Evolutionary conservation across 2,329 filamentous ascomycete genomes (phyloP), one percentile per base, ranked within the genome.

Genomic region (Aspergillus tubingensis): DNA sequence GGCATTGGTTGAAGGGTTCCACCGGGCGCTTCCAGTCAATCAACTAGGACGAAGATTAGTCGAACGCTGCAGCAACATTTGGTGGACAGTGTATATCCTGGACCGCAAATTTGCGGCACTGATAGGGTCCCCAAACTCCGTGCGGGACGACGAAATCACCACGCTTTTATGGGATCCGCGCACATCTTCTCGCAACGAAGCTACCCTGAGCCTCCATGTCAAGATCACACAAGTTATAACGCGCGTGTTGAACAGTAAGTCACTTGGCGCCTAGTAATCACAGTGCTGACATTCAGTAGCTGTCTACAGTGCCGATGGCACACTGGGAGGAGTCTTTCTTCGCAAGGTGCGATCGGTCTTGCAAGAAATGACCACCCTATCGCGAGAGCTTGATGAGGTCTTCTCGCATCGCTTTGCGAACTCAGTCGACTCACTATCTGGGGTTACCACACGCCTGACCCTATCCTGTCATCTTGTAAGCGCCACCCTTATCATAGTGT

Each of bases 21-120:
- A 85, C 57, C 83, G 81, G 0, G 79, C 83, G 21, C 82, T 84
- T 77, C 81, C 80, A 0, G 74, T 77, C 0, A 74, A 77, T 1
- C 77, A 81, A 41, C 62, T 84, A 0, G 80, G 81, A 0, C 76
- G 81, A 3, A 64, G 70, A 0, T 68, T 78, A 3, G 80, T 83
- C 0, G 78, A 85, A 56, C 72, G 83, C 50, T 82, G 79, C 44
- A 80, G 81, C 5, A 80, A 79, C 56, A 77, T 83, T 11, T 86
- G 82, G 82, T 85, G 83, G 82, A 85, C 83, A 0, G 77, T 84
- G 0, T 85, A 84, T 48, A 77, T 85, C 2, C 67, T 85, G 0
- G 83, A 85, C 56, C 76, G 82, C 1, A 79, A 85, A 63, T 83
- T 85, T 74, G 82, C 82, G 1, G 82, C 82, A 0, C 65, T 85